These are phyloP conservation scores for Alternaria sp. DNA, from an alignment of 2,329 filamentous ascomycete genomes.

Conservation along the genomic window DNA sequence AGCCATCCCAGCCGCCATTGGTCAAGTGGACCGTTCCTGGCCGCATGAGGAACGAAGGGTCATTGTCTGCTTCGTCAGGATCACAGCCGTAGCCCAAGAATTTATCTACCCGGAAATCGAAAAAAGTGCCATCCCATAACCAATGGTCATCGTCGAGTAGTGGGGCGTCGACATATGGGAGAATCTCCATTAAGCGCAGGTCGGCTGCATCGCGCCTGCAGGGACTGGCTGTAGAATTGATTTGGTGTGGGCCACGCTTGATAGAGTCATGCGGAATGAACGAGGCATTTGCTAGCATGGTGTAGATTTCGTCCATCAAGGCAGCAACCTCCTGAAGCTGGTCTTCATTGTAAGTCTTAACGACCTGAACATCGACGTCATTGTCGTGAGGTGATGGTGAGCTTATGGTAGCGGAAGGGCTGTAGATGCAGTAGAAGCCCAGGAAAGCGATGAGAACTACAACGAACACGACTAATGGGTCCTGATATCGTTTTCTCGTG, in stretches of 20 bases:
- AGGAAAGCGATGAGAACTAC: constrained; percentile 11
- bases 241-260: constrained; percentile 15
- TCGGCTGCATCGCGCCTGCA: constrained; percentile 14
- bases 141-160: constrained; percentile 10
- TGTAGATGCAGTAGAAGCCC: constrained; percentile 7
- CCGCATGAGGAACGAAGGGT: constrained; percentile 5
- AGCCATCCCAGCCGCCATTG: constrained; percentile 15
- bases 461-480: constrained; percentile 12
- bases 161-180: constrained; percentile 19
- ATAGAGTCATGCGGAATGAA: constrained; percentile 18
- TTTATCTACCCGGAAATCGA: neutral
- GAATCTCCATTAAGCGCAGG: constrained; percentile 19
- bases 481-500: constrained; percentile 11
- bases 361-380: neutral
- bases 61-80: neutral
- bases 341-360: constrained; percentile 7
- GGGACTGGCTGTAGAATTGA: constrained; percentile 15
- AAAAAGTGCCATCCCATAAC: constrained; percentile 10
- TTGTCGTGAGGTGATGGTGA: neutral
- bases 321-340: constrained; percentile 14
- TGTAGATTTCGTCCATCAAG: constrained; percentile 21
- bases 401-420: neutral
- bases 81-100: neutral
- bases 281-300: constrained; percentile 11
- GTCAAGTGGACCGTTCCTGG: constrained; percentile 12